phyloP scores from a whole-genome alignment of 2,329 filamentous ascomycete species.

The Colletotrichum orchidophilum region DNA sequence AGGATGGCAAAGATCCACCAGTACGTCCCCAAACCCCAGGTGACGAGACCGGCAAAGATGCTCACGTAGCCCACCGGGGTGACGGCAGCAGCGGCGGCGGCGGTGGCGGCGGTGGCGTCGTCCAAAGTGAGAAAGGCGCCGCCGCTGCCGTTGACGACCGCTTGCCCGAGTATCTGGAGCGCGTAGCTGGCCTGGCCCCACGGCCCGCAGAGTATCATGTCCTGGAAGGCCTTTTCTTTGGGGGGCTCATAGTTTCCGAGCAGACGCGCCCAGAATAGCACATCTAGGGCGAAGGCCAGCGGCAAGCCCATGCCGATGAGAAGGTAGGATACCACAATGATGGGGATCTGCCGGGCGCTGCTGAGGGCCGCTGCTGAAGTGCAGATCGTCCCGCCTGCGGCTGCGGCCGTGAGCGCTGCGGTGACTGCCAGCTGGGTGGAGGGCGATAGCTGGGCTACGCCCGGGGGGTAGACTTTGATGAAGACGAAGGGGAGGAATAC shows the following conservation, averaged over 20 bases:
- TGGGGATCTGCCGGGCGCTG: constrained; percentile 44
- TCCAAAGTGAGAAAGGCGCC: constrained; percentile 44
- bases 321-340: constrained; percentile 51
- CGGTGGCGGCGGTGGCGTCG: too few species aligned
- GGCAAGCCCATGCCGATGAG: constrained; percentile 46
- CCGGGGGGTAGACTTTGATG: constrained; percentile 46
- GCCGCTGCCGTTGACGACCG: constrained; percentile 39
- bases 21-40: constrained; percentile 51
- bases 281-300: constrained; percentile 43
- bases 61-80: constrained; percentile 43
- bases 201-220: constrained; percentile 52
- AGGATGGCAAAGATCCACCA: constrained; percentile 52
- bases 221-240: constrained; percentile 40
- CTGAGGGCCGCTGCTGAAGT: constrained; percentile 37
- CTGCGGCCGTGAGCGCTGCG: constrained; percentile 49
- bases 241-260: constrained; percentile 39
- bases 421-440: constrained; percentile 49
- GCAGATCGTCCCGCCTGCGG: constrained; percentile 48
- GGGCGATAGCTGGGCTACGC: constrained; percentile 45
- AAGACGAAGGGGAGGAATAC: constrained; percentile 46
- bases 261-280: constrained; percentile 43
- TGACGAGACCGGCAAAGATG: constrained; percentile 47
- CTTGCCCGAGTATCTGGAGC: constrained; percentile 47
- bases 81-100: constrained; percentile 45
- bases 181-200: constrained; percentile 51